Evolutionary conservation across 1,284 basidiomycete genomes (phyloP).

Genomic region (Trichosporon sp.): DNA sequence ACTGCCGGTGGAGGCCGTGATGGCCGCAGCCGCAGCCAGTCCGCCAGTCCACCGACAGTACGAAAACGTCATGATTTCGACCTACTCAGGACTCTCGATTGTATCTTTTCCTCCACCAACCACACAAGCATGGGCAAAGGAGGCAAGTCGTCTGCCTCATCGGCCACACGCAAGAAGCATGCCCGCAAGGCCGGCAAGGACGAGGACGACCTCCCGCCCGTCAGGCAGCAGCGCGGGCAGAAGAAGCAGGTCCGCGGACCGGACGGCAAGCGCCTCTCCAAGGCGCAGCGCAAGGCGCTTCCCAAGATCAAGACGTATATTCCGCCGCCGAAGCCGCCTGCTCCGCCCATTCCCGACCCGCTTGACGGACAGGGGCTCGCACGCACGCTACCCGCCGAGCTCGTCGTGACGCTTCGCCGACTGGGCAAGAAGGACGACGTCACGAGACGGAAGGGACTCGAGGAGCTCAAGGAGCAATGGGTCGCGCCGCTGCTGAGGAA

Average conservation of each 20-base stretch:
- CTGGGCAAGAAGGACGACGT: conserved; percentile 87
- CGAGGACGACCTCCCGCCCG: conserved; percentile 21
- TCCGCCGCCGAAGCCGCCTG: conserved; percentile 80
- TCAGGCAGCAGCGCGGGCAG: conserved; percentile 6
- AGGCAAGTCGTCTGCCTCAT: conserved; percentile 58
- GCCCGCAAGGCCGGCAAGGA: conserved; percentile 33
- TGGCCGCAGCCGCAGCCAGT: too few species aligned
- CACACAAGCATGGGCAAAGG: conserved; percentile 7
- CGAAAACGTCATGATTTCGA: not conserved
- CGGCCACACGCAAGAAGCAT: conserved; percentile 71
- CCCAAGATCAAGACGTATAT: conserved; percentile 69
- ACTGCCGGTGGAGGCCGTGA: not conserved
- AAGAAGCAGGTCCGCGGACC: conserved; percentile 11
- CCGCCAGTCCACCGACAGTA: too few species aligned
- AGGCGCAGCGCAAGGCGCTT: conserved; percentile 44
- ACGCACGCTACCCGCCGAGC: conserved; percentile 68
- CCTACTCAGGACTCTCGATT: not conserved
- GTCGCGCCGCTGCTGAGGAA: conserved; percentile 45
- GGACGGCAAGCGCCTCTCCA: conserved; percentile 38
- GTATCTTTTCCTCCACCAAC: not conserved
- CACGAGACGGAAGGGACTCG: conserved; percentile 79
- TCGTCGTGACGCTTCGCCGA: conserved; percentile 74
- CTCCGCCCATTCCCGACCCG: conserved; percentile 78
- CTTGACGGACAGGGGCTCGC: conserved; percentile 80
- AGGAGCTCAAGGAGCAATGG: conserved; percentile 72